phyloP scores from a whole-genome alignment of 306 rosid genomes.

The Inga laurina region DNA sequence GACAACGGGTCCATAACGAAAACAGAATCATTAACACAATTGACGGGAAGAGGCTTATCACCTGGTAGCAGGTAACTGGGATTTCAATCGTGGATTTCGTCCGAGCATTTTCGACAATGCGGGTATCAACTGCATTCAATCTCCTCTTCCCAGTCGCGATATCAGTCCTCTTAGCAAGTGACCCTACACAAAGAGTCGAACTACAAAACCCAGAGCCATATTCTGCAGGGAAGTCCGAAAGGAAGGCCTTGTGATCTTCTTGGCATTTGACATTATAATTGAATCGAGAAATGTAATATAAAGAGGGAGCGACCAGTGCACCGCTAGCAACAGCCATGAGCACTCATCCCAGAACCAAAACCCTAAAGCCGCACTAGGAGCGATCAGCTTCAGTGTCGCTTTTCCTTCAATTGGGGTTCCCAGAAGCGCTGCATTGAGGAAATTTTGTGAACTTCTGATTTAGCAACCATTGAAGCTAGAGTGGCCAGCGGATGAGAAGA shows the following conservation, averaged over 20 bases:
- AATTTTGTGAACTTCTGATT: not conserved
- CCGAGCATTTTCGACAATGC: conserved; percentile 44
- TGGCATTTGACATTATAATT: not conserved
- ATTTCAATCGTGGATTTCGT: conserved; percentile 58
- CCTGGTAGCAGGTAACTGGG: conserved; percentile 91
- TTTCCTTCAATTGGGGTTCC: not conserved
- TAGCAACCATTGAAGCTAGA: not conserved
- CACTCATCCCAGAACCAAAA: conserved; percentile 34
- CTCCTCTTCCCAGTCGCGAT: conserved; percentile 45
- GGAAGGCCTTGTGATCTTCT: conserved; percentile 33
- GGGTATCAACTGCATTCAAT: conserved; percentile 58
- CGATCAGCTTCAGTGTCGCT: conserved; percentile 6
- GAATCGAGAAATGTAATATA: conserved; percentile 38
- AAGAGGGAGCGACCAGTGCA: conserved; percentile 44
- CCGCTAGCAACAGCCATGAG: conserved; percentile 65
- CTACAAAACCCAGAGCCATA: conserved; percentile 28
- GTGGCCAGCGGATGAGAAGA: not conserved
- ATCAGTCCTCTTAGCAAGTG: conserved; percentile 38
- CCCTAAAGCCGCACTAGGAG: conserved; percentile 24
- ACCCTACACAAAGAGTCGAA: conserved; percentile 44
- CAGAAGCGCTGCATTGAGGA: not conserved
- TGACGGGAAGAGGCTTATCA: conserved; percentile 26
- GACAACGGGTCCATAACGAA: not conserved
- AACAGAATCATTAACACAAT: not conserved
- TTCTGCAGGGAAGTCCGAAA: conserved; percentile 38